Evolutionary conservation across 2,329 filamentous ascomycete species (phyloP).

Genomic region (Epichloe coenophiala): DNA sequence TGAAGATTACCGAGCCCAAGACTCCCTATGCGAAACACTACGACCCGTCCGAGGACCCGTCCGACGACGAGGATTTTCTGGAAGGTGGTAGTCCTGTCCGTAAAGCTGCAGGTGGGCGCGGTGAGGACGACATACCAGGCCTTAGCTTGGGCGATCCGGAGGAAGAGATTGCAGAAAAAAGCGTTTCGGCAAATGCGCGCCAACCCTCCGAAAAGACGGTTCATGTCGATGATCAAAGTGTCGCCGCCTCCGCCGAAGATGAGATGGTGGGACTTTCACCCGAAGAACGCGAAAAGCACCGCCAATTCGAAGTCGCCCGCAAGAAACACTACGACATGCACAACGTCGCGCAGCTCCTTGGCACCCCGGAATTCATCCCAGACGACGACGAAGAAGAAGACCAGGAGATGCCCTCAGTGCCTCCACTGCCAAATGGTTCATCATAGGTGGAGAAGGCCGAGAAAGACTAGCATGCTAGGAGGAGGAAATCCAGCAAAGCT

Average conservation of each 20-base stretch:
- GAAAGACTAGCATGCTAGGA: not conserved
- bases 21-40: slow-evolving; percentile 91
- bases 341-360: slow-evolving; percentile 77
- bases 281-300: slow-evolving; percentile 83
- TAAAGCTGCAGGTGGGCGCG: slow-evolving; percentile 25
- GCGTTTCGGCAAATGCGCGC: slow-evolving; percentile 20
- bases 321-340: slow-evolving; percentile 99
- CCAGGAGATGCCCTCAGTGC: slow-evolving; percentile 24
- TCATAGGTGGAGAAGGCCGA: slow-evolving; percentile 10
- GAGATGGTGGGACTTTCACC: slow-evolving; percentile 39
- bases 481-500: not conserved
- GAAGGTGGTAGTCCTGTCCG: slow-evolving; percentile 15
- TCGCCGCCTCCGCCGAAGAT: slow-evolving; percentile 45
- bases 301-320: slow-evolving; percentile 76
- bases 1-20: slow-evolving; percentile 99
- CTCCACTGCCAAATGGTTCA: slow-evolving; percentile 29
- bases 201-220: slow-evolving; percentile 52
- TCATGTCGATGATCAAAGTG: slow-evolving; percentile 56
- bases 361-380: slow-evolving; percentile 55
- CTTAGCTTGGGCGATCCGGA: slow-evolving; percentile 89
- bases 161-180: slow-evolving; percentile 45
- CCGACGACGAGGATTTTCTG: slow-evolving; percentile 53
- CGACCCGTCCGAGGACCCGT: slow-evolving; percentile 77
- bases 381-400: slow-evolving; percentile 42
- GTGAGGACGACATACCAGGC: slow-evolving; percentile 71